These are phyloP conservation scores for Colletotrichum sp. DNA, from an alignment of 2,329 filamentous ascomycete genomes.

Conservation along the genomic window DNA sequence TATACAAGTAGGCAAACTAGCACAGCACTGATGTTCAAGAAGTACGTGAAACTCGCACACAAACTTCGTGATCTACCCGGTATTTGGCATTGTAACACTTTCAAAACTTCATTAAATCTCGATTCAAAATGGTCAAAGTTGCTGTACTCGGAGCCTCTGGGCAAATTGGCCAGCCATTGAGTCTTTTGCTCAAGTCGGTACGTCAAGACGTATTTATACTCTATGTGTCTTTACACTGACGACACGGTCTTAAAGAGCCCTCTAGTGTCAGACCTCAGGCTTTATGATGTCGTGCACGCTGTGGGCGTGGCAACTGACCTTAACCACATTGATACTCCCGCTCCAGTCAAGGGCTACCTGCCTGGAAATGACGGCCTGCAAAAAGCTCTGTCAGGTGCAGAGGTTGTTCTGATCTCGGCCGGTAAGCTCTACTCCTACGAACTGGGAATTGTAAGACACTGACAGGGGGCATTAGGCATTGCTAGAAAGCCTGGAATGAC, in stretches of 20 bases:
- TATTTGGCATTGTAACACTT: neutral
- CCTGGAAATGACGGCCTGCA: constrained; percentile 66
- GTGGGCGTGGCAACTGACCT: constrained; percentile 77
- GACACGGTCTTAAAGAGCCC: neutral
- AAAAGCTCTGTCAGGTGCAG: constrained; percentile 68
- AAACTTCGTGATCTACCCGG: neutral
- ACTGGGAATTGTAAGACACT: too few relatives aligned
- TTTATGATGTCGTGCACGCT: constrained; percentile 20
- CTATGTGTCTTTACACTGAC: neutral
- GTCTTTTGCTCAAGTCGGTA: constrained; percentile 11
- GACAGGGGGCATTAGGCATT: constrained; percentile 51
- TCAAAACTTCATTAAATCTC: neutral
- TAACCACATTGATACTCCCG: constrained; percentile 81
- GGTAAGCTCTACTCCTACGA: constrained; percentile 29
- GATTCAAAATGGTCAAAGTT: neutral
- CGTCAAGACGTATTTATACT: neutral
- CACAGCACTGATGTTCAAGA: neutral
- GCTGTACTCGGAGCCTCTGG: constrained; percentile 3
- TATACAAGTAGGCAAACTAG: neutral
- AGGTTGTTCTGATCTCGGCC: constrained; percentile 79
- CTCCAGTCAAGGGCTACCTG: constrained; percentile 73
- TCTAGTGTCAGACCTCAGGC: constrained; percentile 15
- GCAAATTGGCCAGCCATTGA: constrained; percentile 7
- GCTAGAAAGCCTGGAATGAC: constrained; percentile 84
- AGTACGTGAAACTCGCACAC: neutral